Evolutionary conservation across 1,284 basidiomycete genomes (phyloP).

Genomic region (Stygiomarasmius scandens): DNA sequence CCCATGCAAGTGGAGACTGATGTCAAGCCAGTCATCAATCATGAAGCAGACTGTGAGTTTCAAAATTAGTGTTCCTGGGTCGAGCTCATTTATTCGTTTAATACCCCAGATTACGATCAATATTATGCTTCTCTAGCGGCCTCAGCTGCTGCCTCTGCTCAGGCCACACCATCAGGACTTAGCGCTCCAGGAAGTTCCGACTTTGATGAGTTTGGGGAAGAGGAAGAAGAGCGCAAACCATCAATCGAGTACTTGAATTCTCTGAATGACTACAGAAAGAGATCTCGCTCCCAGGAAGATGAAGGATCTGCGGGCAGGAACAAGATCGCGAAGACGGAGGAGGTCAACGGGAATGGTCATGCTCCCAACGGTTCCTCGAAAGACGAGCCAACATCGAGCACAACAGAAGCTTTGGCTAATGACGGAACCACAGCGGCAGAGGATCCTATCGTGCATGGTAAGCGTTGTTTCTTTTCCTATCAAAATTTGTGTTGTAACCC

Average conservation of each 20-base stretch:
- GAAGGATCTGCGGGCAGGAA: constrained; percentile 40
- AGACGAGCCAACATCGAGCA: constrained; percentile 8
- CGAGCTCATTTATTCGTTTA: neutral
- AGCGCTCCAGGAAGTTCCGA: constrained; percentile 48
- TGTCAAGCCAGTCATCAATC: constrained; percentile 58
- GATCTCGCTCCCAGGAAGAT: constrained; percentile 68
- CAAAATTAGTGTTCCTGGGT: no score
- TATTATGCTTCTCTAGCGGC: constrained; percentile 77
- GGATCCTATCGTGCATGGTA: constrained; percentile 69
- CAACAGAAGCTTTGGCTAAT: constrained; percentile 6
- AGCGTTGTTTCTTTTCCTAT: constrained; percentile 25
- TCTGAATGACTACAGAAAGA: constrained; percentile 68
- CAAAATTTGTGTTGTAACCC: neutral
- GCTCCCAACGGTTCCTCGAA: constrained; percentile 22
- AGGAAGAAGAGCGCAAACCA: constrained; percentile 71
- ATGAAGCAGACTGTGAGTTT: constrained; percentile 68
- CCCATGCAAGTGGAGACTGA: constrained; percentile 44
- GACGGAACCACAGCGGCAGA: constrained; percentile 32
- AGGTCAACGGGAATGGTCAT: constrained; percentile 15
- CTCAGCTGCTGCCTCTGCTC: constrained; percentile 57
- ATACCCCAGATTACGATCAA: constrained; percentile 66
- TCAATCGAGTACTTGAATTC: constrained; percentile 65
- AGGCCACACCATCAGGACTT: constrained; percentile 57
- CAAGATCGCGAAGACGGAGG: constrained; percentile 51
- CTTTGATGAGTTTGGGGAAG: constrained; percentile 44